Percentiles rank a stretch among this genome's conserved stretches.
phyloP scores from a whole-genome alignment of 2,329 filamentous ascomycete genomes.

The Talaromyces sp. region DNA sequence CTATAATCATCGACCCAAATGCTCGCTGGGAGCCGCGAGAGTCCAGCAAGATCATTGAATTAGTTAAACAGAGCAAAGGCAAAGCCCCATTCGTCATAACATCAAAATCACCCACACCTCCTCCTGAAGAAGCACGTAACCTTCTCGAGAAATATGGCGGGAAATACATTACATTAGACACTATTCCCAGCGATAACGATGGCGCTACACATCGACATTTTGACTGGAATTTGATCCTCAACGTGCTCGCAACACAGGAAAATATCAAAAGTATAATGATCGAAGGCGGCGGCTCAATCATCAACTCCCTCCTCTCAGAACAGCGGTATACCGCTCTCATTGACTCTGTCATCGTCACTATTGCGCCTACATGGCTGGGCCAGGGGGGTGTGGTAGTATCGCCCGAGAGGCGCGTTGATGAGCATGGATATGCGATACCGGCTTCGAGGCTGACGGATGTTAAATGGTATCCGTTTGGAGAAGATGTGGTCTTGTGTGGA shows the following conservation, averaged over 20 bases:
- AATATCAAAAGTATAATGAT: slow-evolving; percentile 75
- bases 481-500: slow-evolving; percentile 78
- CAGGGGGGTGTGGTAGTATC: slow-evolving; percentile 74
- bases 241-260: slow-evolving; percentile 52
- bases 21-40: slow-evolving; percentile 63
- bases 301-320: slow-evolving; percentile 69
- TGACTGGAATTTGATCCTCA: slow-evolving; percentile 62
- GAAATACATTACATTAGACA: slow-evolving; percentile 28
- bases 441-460: slow-evolving; percentile 58
- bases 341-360: slow-evolving; percentile 76
- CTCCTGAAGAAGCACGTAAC: slow-evolving; percentile 20
- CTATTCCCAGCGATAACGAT: background rate
- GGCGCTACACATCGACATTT: slow-evolving; percentile 23
- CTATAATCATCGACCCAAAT: slow-evolving; percentile 73
- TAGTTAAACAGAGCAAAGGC: slow-evolving; percentile 61
- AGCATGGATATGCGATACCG: slow-evolving; percentile 55
- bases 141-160: slow-evolving; percentile 30
- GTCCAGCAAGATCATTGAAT: slow-evolving; percentile 61
- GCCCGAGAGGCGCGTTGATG: slow-evolving; percentile 56
- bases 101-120: slow-evolving; percentile 16
- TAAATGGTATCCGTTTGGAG: slow-evolving; percentile 70
- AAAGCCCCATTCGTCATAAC: slow-evolving; percentile 68
- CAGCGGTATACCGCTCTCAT: slow-evolving; percentile 49
- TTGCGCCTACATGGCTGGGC: slow-evolving; percentile 84
- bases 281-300: slow-evolving; percentile 77